Base-by-base conservation (phyloP, 768 basidiomycete species). In the Tricholoma saponaceum region DNA sequence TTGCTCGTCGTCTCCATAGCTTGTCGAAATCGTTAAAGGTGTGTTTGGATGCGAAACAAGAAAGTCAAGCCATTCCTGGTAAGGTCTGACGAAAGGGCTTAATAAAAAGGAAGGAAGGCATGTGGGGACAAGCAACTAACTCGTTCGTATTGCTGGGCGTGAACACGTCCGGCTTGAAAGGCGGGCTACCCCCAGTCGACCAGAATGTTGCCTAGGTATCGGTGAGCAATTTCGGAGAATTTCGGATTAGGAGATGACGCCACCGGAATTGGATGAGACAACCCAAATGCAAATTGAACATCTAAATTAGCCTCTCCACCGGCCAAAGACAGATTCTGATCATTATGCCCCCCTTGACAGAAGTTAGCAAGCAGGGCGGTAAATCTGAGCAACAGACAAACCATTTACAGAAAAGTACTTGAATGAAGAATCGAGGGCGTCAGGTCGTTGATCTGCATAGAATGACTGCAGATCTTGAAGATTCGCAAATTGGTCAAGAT, bases 1-100 rank as follows among this genome's bases (percentile, higher is more conserved):
- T 66, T 87, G 87, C 56, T 91, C 89, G 57, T 83, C 79, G 49
- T 90, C 88, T 3, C 79, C 85, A 65, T 90, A 90, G 60, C 85
- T 87, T 0, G 86, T 89, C 0, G 86, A 86, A 39, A 91, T 87
- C 5, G 82, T 74, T 60, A 82, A 78, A 13, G 87, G 86, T 2
- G 79, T 67, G 37, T 73, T 65, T 9, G 70, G 52, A n/a, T 81
- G 77, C 12, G 60, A 62, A 0, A 82, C 70, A n/a, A 89, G 66
- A 57, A 79, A 84, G 41, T 85, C 76, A 14, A 90, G 70, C 88
- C 88, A 90, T 75, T 86, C 62, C 22, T 51, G 56, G 58, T 60
- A 67, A 54, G 67, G 70, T 43, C 70, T 72, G 25, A 57, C 26
- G 9, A 26, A 26, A 35, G 22, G 0, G 23, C 16, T 50, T 9